Evolutionary conservation across 176 grass and related monocot genomes (phyloP).

Genomic region (Lolium rigidum): DNA sequence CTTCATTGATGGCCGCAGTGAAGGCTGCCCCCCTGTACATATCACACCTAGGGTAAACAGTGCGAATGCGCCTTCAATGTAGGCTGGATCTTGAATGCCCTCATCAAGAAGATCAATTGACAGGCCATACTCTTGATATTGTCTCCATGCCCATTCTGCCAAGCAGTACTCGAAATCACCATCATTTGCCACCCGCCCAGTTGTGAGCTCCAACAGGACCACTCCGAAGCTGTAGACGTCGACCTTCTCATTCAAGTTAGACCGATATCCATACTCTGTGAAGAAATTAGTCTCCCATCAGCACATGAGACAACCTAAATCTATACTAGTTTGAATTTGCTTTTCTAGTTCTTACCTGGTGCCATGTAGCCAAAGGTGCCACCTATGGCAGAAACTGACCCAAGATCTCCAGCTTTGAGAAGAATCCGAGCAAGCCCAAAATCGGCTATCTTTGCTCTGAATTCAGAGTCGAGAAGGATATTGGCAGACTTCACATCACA

Average conservation of each 20-base stretch:
- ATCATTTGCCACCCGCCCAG: constrained; percentile 53
- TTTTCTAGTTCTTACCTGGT: constrained; percentile 61
- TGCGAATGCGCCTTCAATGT: constrained; percentile 51
- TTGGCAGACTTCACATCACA: constrained; percentile 84
- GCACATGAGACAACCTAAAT: background rate
- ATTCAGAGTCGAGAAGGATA: constrained; percentile 63
- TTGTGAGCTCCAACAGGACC: constrained; percentile 70
- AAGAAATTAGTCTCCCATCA: background rate
- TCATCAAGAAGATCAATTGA: constrained; percentile 47
- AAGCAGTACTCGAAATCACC: constrained; percentile 53
- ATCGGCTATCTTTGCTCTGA: constrained; percentile 73
- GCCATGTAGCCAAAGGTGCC: constrained; percentile 87
- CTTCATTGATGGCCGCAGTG: constrained; percentile 62
- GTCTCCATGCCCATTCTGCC: constrained; percentile 56
- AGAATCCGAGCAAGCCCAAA: constrained; percentile 72
- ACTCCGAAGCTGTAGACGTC: constrained; percentile 84
- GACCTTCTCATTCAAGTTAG: constrained; percentile 65
- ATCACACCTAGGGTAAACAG: constrained; percentile 61
- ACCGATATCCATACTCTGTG: constrained; percentile 59
- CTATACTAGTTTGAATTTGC: background rate
- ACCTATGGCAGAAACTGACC: constrained; percentile 52
- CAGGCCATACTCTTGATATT: constrained; percentile 33
- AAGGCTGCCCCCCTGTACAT: constrained; percentile 55
- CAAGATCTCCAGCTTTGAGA: constrained; percentile 50
- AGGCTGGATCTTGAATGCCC: constrained; percentile 39